Evolutionary conservation across 768 basidiomycete genomes (phyloP).

Genomic region (Serpula lacrymans): DNA sequence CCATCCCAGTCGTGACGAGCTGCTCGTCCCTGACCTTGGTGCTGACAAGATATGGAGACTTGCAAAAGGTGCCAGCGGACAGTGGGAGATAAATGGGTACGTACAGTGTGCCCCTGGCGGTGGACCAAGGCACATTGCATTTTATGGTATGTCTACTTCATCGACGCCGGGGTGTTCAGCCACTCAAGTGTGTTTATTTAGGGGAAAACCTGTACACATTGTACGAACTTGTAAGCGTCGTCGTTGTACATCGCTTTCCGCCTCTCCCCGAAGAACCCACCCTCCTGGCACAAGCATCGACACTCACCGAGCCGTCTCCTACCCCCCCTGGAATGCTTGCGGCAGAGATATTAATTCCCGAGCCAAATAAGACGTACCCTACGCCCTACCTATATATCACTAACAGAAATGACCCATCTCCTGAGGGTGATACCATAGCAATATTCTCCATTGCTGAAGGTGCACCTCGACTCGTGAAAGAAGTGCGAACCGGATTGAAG

Average conservation of each 20-base stretch:
- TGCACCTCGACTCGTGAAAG: constrained; percentile 48
- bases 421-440: constrained; percentile 69
- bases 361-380: constrained; percentile 48
- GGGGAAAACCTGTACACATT: constrained; percentile 64
- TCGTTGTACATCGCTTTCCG: constrained; percentile 54
- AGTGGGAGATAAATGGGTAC: constrained; percentile 48
- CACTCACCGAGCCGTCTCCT: constrained; percentile 45
- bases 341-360: constrained; percentile 65
- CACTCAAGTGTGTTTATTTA: constrained; percentile 20
- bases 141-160: constrained; percentile 46
- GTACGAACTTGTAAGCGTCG: constrained; percentile 58
- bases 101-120: constrained; percentile 51
- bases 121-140: constrained; percentile 69
- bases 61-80: constrained; percentile 37
- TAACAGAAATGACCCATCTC: constrained; percentile 70
- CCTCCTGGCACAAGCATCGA: constrained; percentile 37
- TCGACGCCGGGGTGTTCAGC: neutral
- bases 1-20: constrained; percentile 41
- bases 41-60: constrained; percentile 64
- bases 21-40: constrained; percentile 76
- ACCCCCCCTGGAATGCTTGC: constrained; percentile 53
- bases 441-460: constrained; percentile 56
- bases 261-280: constrained; percentile 38
- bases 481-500: constrained; percentile 65
- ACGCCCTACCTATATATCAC: constrained; percentile 65